A percentile compares a stretch with the other conserved stretches of the same genome.
Evolutionary conservation across 805 yeast species (phyloP).

Genomic region (Phaffomyces antillensis): DNA sequence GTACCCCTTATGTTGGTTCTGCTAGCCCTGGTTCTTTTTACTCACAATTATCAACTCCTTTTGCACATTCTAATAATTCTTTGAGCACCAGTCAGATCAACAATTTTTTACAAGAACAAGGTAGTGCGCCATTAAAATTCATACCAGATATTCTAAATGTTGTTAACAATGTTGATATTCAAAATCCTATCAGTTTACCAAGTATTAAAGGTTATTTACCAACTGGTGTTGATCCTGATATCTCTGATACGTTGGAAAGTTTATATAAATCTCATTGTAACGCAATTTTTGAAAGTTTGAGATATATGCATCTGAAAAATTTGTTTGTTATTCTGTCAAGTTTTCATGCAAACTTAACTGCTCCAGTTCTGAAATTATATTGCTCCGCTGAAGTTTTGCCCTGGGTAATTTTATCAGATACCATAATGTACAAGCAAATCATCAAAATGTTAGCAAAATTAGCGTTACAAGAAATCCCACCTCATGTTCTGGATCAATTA

Average conservation of each 20-base stretch:
- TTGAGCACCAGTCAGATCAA: conserved; percentile 6
- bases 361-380: conserved; percentile 55
- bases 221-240: conserved; percentile 19
- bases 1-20: conserved; percentile 24
- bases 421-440: conserved; percentile 47
- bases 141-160: conserved; percentile 14
- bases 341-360: conserved; percentile 51
- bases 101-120: conserved; percentile 14
- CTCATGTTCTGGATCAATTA: conserved; percentile 45
- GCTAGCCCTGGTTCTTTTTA: conserved; percentile 20
- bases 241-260: conserved; percentile 54
- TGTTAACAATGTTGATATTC: conserved; percentile 15
- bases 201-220: conserved; percentile 22
- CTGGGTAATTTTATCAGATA: conserved; percentile 69
- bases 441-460: conserved; percentile 57
- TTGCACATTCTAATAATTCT: conserved; percentile 6
- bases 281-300: conserved; percentile 53
- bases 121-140: conserved; percentile 14
- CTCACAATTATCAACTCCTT: conserved; percentile 22
- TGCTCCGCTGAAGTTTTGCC: conserved; percentile 38
- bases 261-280: conserved; percentile 60
- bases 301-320: conserved; percentile 60
- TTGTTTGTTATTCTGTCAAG: conserved; percentile 45
- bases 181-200: conserved; percentile 31
- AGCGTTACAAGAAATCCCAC: conserved; percentile 51